Conservation (phyloP, 2,329 filamentous ascomycete species). For the Leptographium flavum region DNA sequence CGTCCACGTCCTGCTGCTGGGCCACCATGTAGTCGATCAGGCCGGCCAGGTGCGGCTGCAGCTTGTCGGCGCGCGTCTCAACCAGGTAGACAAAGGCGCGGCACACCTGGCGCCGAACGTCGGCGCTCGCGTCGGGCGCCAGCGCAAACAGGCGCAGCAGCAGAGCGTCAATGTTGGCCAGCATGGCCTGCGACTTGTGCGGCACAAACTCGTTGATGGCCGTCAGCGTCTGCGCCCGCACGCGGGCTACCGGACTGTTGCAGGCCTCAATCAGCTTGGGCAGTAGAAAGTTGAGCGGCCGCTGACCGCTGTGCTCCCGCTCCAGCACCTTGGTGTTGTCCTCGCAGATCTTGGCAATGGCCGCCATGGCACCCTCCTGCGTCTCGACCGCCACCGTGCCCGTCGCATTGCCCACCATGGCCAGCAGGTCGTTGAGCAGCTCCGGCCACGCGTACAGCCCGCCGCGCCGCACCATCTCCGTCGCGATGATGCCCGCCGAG, state of each 20-base stretch:
- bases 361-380: conserved; percentile 88
- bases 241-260: conserved; percentile 57
- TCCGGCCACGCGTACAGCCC: conserved; percentile 87
- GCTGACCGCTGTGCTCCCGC: conserved; percentile 74
- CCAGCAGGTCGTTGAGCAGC: conserved; percentile 68
- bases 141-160: conserved; percentile 73
- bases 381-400: conserved; percentile 55
- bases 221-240: conserved; percentile 65
- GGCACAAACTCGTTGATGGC: conserved; percentile 88
- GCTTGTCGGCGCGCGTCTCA: conserved; percentile 78
- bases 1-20: conserved; percentile 74
- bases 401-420: conserved; percentile 58
- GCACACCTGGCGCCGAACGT: conserved; percentile 86
- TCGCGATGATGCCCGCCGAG: conserved; percentile 85
- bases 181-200: conserved; percentile 67
- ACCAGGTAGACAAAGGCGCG: conserved; percentile 85
- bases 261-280: conserved; percentile 85
- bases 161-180: conserved; percentile 67
- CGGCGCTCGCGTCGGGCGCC: conserved; percentile 59
- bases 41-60: conserved; percentile 73
- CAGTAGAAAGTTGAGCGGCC: conserved; percentile 75
- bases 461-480: conserved; percentile 73
- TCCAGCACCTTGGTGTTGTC: conserved; percentile 82
- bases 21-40: conserved; percentile 86
- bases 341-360: conserved; percentile 89